A percentile compares a stretch with the other conserved stretches of the same genome.
phyloP scores from a whole-genome alignment of 176 grass and related monocot species.

The Canna indica region DNA sequence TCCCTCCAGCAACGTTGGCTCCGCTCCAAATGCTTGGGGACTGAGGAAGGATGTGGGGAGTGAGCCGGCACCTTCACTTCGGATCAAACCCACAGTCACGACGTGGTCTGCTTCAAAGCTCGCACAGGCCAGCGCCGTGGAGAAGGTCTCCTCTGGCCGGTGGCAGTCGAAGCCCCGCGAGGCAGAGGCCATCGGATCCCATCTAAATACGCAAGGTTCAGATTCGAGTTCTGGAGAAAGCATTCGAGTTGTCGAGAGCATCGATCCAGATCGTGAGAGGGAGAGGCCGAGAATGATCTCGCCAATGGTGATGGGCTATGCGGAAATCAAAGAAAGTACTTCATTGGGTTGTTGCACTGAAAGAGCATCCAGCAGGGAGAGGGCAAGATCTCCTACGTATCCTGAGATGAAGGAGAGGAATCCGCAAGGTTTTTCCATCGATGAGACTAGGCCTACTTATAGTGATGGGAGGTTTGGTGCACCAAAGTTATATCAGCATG shows the following conservation, averaged over 20 bases:
- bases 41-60: slow-evolving; percentile 40
- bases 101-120: slow-evolving; percentile 60
- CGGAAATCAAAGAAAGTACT: not conserved
- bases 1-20: not conserved
- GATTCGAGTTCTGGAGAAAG: slow-evolving; percentile 6
- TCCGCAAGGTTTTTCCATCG: not conserved
- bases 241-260: not conserved
- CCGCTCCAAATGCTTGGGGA: slow-evolving; percentile 51
- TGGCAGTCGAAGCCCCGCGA: slow-evolving; percentile 42
- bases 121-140: slow-evolving; percentile 83
- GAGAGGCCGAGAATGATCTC: not conserved
- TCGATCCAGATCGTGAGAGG: not conserved
- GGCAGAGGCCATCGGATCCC: slow-evolving; percentile 12
- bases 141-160: slow-evolving; percentile 84
- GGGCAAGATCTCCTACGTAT: slow-evolving; percentile 1
- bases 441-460: slow-evolving; percentile 37
- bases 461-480: slow-evolving; percentile 51
- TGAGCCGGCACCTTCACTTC: slow-evolving; percentile 13
- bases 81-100: not conserved
- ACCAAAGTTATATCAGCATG: slow-evolving; percentile 5
- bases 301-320: not conserved
- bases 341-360: not conserved
- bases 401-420: slow-evolving; percentile 7
- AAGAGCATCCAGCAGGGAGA: not conserved
- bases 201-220: not conserved